phyloP scores from a whole-genome alignment of 2,329 filamentous ascomycete species.

The Clarireedia paspali region DNA sequence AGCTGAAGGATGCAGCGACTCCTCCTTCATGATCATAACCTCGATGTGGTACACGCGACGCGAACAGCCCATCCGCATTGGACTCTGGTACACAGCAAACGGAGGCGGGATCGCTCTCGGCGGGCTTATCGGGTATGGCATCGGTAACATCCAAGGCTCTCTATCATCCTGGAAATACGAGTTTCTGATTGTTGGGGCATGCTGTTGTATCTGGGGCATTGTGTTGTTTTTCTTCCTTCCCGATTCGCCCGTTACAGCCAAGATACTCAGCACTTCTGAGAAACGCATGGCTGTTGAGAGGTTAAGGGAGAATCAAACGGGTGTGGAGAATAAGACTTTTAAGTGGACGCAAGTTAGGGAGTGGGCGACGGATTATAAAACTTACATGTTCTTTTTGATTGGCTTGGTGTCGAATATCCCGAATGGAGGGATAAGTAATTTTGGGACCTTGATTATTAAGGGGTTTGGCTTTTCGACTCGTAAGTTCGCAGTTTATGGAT shows the following conservation, averaged over 20 bases:
- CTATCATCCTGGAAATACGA: slow-evolving; percentile 49
- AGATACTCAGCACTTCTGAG: slow-evolving; percentile 14
- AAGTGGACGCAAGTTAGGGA: slow-evolving; percentile 29
- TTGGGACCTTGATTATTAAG: slow-evolving; percentile 49
- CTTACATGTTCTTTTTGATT: slow-evolving; percentile 35
- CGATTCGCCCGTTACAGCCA: slow-evolving; percentile 19
- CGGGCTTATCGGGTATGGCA: slow-evolving; percentile 46
- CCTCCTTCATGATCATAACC: slow-evolving; percentile 47
- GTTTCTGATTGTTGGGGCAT: slow-evolving; percentile 42
- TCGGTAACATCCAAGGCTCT: slow-evolving; percentile 43
- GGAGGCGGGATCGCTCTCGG: slow-evolving; percentile 52
- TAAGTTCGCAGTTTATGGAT: neutral
- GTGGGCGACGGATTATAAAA: slow-evolving; percentile 11
- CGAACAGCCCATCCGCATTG: slow-evolving; percentile 54
- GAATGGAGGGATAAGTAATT: slow-evolving; percentile 50
- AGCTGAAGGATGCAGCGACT: slow-evolving; percentile 33
- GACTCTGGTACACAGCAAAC: slow-evolving; percentile 50
- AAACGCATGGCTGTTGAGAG: slow-evolving; percentile 31
- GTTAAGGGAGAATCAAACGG: slow-evolving; percentile 27
- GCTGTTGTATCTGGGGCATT: slow-evolving; percentile 33
- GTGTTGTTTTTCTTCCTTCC: slow-evolving; percentile 27
- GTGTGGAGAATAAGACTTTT: slow-evolving; percentile 29
- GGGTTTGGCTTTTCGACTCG: slow-evolving; percentile 38
- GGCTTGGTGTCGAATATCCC: slow-evolving; percentile 42
- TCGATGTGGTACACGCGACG: slow-evolving; percentile 42